Conservation (phyloP, 2,329 filamentous ascomycete species). For the Gyromitra esculenta region DNA sequence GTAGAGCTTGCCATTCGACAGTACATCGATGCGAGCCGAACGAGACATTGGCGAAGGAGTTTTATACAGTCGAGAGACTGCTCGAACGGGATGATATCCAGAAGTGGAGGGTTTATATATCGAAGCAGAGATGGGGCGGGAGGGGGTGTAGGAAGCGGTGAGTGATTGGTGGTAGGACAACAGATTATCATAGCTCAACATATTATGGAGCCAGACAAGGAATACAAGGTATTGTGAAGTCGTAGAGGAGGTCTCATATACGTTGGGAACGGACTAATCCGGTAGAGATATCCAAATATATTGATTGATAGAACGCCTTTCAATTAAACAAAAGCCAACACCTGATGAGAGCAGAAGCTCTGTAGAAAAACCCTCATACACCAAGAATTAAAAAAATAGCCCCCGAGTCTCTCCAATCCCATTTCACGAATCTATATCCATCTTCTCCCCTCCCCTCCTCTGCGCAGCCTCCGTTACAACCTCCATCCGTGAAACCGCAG, state of each 20-base stretch:
- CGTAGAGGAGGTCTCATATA: neutral
- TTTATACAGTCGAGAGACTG: conserved; percentile 77
- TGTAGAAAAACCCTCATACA: neutral
- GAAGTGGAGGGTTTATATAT: conserved; percentile 71
- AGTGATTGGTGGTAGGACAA: neutral
- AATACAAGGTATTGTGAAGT: neutral
- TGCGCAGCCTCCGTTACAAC: conserved; percentile 60
- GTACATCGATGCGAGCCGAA: conserved; percentile 79
- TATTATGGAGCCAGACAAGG: neutral
- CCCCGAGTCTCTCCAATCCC: neutral
- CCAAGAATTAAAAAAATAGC: neutral
- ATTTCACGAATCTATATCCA: conserved; percentile 33
- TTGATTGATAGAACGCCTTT: conserved; percentile 16
- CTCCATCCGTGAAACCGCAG: conserved; percentile 67
- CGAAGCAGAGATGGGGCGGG: conserved; percentile 73
- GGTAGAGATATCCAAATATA: neutral
- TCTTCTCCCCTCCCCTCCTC: conserved; percentile 58
- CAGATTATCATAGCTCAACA: neutral
- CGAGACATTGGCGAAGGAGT: conserved; percentile 78
- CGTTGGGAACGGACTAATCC: neutral
- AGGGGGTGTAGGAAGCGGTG: conserved; percentile 63
- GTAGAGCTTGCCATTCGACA: conserved; percentile 79
- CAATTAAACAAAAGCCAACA: neutral
- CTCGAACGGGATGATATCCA: conserved; percentile 75
- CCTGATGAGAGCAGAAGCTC: neutral